phyloP scores from a whole-genome alignment of 805 yeast genomes.

The Komagataella ulmi region DNA sequence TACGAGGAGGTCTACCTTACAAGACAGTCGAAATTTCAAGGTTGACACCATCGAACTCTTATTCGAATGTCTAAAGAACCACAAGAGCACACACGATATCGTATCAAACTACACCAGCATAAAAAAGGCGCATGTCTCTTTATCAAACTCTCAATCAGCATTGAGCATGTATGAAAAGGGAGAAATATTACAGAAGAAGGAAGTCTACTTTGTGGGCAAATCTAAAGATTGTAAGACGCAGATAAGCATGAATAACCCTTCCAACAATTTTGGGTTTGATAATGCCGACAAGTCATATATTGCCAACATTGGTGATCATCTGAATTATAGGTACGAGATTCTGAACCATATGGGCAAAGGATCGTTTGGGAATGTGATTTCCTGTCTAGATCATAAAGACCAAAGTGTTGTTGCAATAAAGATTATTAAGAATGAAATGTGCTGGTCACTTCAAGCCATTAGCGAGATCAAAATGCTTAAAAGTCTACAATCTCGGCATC shows the following conservation, averaged over 20 bases:
- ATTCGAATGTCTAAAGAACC: background rate
- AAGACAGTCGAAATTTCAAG: background rate
- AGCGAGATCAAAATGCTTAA: constrained; percentile 62
- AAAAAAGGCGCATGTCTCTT: background rate
- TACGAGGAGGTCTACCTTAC: background rate
- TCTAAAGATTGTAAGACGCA: constrained; percentile 10
- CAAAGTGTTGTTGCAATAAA: constrained; percentile 51
- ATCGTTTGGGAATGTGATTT: constrained; percentile 68
- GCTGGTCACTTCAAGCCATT: constrained; percentile 67
- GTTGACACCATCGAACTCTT: background rate
- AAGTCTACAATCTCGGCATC: constrained; percentile 18
- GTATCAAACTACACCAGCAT: background rate
- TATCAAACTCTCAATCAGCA: background rate
- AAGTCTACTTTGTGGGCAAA: constrained; percentile 38
- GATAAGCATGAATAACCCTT: constrained; percentile 23
- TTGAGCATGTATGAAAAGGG: constrained; percentile 47
- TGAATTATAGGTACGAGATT: constrained; percentile 63
- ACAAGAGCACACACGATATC: background rate
- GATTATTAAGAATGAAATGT: constrained; percentile 58
- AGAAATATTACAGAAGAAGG: constrained; percentile 36
- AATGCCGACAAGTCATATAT: constrained; percentile 53
- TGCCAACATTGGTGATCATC: constrained; percentile 48
- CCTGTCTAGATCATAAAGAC: constrained; percentile 51
- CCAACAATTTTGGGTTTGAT: constrained; percentile 56
- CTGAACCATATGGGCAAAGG: constrained; percentile 55